Base-by-base conservation (phyloP, 768 basidiomycete species). In the Mycena epipterygia region DNA sequence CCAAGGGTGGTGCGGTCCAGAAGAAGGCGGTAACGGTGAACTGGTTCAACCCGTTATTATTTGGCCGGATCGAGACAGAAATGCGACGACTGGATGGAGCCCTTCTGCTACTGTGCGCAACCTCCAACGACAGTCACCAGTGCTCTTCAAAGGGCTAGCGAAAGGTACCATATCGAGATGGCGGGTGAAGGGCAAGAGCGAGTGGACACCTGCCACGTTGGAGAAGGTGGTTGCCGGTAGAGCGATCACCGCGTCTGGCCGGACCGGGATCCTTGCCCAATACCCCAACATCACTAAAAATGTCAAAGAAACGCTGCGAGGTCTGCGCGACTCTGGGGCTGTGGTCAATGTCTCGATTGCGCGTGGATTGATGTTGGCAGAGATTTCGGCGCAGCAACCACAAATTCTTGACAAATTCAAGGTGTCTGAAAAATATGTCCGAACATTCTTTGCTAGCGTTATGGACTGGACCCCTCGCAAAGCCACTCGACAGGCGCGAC, bases 401-500 rank as follows among this genome's bases (percentile, higher is more conserved):
- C 23, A 65, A 1, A 25, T 66, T 37, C 59, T 73, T 6, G 11
- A 9, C 21, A 55, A 33, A 42, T 70, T 70, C 64, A 70, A 66
- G 32, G 35, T 44, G 3, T 70, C 68, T 13, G 68, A 67, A 41
- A 25, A 37, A 2, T 67, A 37, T 53, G 58, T 60, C 39, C 58
- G 58, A 3, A 53, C 19, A 2, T 71, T 73, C 35, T 48, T 73
- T 2, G 41, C 57, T 0, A 59, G 62, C 16, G 53, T 58, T 5
- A 52, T 73, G 55, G 58, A 67, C n/a, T 73, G 72, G 72, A 48
- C 69, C 2, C 52, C 67, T 6, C 60, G 62, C 1, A 39, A 58
- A 14, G 52, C 33, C 3, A 74, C 73, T 1, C 60, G 64, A 0
- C 32, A 48, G 0, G 71, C 70, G 2, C 49, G 52, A 0, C 66